Evolutionary conservation across 2,329 filamentous ascomycete species (phyloP), one percentile per base, ranked within the genome.

Genomic region (Diaporthe citrichinensis): DNA sequence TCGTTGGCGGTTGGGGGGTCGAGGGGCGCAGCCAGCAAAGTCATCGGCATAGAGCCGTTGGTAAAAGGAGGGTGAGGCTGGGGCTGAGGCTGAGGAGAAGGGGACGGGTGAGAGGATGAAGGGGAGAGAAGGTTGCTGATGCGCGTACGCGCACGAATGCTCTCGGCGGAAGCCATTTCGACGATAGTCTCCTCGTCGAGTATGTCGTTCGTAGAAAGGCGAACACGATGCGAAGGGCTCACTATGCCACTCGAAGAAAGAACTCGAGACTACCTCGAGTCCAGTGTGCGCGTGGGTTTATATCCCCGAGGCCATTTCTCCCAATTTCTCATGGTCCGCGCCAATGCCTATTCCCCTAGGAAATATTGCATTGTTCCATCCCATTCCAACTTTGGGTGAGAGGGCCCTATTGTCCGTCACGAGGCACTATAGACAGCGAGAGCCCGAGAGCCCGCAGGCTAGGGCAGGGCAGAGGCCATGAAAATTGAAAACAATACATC

Each of bases 31-130:
- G 23, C 57, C 68, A 75, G 25, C 34, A 71, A 1, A 10, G 10
- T 23, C 55, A 73, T 71, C 12, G 53, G 41, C 73, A 73, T 71
- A 5, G 69, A 75, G 31, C 46, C 73, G 28, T 73, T 73, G 53
- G 73, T 73, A 34, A 76, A 75, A 9, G 55, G 68, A 51, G 73
- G 59, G 46, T 69, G 75, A 12, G 51, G 72, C 12, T 55, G 75
- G 58, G 34, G 73, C 23, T 1, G 53, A 59, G 51, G 53, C 44
- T n/a, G 15, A 41, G 23, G 58, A 14, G 23, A 12, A 20, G n/a
- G n/a, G 46, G 25, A 49, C 9, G 46, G 15, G 31, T 15, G 31
- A 49, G 25, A 9, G 1, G 14, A 53, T 53, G 46, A 17, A 23
- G 58, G 49, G 36, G 31, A 36, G 49, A 73, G 36, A 36, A 73